Evolutionary conservation across 2,329 filamentous ascomycete species (phyloP).

Genomic region (Aspergillus phoenicis): DNA sequence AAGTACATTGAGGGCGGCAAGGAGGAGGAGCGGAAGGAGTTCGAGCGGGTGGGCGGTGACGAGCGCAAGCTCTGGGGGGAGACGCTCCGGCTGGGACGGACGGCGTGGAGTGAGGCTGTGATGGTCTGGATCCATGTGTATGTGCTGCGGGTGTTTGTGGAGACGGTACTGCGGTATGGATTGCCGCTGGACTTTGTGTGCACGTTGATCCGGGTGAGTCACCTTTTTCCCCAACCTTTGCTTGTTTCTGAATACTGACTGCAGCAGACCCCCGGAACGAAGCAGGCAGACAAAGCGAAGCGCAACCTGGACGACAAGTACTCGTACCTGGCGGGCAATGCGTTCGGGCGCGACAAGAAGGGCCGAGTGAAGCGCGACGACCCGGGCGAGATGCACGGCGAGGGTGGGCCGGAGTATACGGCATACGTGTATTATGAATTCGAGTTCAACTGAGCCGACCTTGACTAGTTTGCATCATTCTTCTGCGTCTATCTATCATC

Average conservation of each 20-base stretch:
- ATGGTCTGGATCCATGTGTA: conserved; percentile 96
- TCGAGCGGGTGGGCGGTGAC: conserved; percentile 78
- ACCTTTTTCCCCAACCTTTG: background rate
- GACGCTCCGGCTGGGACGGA: conserved; percentile 79
- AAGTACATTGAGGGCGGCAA: conserved; percentile 87
- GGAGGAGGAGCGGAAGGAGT: conserved; percentile 85
- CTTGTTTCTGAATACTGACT: conserved; percentile 7
- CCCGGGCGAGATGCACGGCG: conserved; percentile 78
- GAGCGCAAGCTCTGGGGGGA: conserved; percentile 93
- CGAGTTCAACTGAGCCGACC: conserved; percentile 61
- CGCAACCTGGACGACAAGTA: conserved; percentile 79
- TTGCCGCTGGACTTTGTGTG: conserved; percentile 87
- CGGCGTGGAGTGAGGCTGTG: conserved; percentile 93
- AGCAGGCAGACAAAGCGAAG: conserved; percentile 77
- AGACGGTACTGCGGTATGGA: conserved; percentile 95
- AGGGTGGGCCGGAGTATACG: conserved; percentile 80
- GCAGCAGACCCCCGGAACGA: conserved; percentile 70
- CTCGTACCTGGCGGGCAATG: conserved; percentile 91
- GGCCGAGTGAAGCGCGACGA: conserved; percentile 91
- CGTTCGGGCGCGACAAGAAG: conserved; percentile 90
- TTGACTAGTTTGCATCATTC: background rate
- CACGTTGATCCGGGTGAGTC: conserved; percentile 76
- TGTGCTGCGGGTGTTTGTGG: conserved; percentile 89
- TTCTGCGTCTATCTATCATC: background rate
- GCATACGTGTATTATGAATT: conserved; percentile 98